Evolutionary conservation across 176 grass and related monocot genomes (phyloP), one percentile per base, ranked within the genome.

Genomic region (Secale cereale): DNA sequence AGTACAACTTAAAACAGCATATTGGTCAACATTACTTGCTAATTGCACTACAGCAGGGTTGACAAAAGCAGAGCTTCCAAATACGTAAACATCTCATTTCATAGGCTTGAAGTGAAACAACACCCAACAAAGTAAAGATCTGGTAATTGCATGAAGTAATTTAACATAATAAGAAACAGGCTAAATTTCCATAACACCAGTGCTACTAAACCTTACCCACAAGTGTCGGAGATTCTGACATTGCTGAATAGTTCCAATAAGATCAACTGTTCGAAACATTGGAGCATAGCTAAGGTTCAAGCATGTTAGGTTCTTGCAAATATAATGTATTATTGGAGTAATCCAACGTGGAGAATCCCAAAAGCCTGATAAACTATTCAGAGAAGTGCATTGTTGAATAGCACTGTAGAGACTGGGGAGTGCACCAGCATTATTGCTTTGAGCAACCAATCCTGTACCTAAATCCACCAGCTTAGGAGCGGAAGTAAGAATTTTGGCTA

Each of bases 281-380:
- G 74, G 89, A 63, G 89, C 86, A 90, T 88, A 89, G 75, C 91
- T 91, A 39, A 97, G 87, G 62, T 97, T 92, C 77, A 97, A 76
- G 80, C 79, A 73, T 26, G 79, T 97, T 36, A 94, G 81, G 60
- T 84, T 90, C 37, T 73, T 70, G 30, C 80, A 97, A 76, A 92
- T 57, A 3, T 73, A 74, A 74, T 73, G 81, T 17, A 90, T 72
- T 57, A 50, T 70, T 27, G 59, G 31, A 79, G 88, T 54, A 76
- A 82, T 84, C 12, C 14, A 12, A 14, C 76, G 70, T 25, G 71
- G 22, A 81, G 78, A 88, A 86, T 92, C 94, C 91, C 91, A 92
- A 77, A 97, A 79, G 10, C 94, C 94, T 10, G 91, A 97, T 50
- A 97, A 82, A 72, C 91, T 88, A 79, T 64, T 94, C 46, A 94